Evolutionary conservation across 192 early-diverging fungal genomes (phyloP), one percentile per base, ranked within the genome.

Genomic region (Piromyces sp.): DNA sequence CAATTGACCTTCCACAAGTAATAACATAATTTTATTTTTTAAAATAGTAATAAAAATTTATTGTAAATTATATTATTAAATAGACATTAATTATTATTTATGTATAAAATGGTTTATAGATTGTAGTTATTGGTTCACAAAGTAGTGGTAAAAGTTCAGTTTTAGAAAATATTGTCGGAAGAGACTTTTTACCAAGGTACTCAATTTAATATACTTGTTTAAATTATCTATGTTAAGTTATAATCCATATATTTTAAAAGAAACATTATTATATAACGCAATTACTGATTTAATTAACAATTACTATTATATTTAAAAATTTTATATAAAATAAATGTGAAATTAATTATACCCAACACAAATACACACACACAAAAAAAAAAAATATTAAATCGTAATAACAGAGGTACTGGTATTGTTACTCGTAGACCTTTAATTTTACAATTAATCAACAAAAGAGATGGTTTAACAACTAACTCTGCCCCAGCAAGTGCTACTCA

Each of bases 81-180:
- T 31, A 33, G 9, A 33, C 9, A 13, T 30, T 30, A 26, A 31
- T 3, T 3, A 30, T 83, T 83, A 13, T 14, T 30, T 84, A 29
- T n/a, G 7, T n/a, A n/a, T n/a, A n/a, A n/a, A n/a, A n/a, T n/a
- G n/a, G n/a, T n/a, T n/a, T n/a, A 14, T 92, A 94, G 87, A 95
- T 95, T 40, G 93, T 93, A n/a, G 94, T 94, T 13, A 93, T 95
- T 58, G 94, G 94, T 36, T 95, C 95, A 15, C 95, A 95, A 84
- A 94, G 93, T 29, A 92, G 92, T 81, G 98, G 98, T 81, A 99
- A 99, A 85, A 95, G 93, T 80, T 96, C 95, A n/a, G 98, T 99
- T 22, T 87, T 99, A 30, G 98, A 99, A 84, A 97, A 95, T 85
- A 92, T 99, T 83, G 97, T 98, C 26, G 96, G 97, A n/a, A 89